phyloP scores from a whole-genome alignment of 176 grass and related monocot species.

The Phragmites australis region DNA sequence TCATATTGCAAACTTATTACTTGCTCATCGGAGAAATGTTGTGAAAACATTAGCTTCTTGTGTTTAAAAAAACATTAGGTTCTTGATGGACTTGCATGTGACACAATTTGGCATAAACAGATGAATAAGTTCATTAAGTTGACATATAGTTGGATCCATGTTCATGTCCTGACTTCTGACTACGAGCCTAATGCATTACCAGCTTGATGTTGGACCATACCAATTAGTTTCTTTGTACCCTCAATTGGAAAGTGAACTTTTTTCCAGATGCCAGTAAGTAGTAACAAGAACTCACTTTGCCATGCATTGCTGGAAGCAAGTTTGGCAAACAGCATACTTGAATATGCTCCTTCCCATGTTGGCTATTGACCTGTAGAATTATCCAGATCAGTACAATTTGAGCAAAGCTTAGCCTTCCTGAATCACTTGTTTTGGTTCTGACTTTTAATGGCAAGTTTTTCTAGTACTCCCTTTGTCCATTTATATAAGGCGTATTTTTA shows the following conservation, averaged over 20 bases:
- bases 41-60: too few relatives aligned
- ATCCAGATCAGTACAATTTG: neutral
- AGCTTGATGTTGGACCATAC: neutral
- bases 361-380: neutral
- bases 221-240: neutral
- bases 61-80: neutral
- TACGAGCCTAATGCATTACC: neutral
- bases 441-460: neutral
- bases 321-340: neutral
- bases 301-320: neutral
- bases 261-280: neutral
- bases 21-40: neutral
- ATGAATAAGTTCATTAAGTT: neutral
- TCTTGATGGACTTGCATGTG: slow-evolving; percentile 2
- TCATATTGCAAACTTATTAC: neutral
- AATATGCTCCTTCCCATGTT: neutral
- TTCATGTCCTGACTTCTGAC: neutral
- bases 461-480: too few relatives aligned
- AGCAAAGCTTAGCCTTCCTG: neutral
- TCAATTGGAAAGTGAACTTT: neutral
- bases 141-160: neutral
- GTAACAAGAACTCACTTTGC: neutral
- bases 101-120: slow-evolving; percentile 9
- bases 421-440: neutral
- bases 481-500: too few relatives aligned